phyloP scores from a whole-genome alignment of 2,329 filamentous ascomycete genomes.

The Epichloe coenophiala region DNA sequence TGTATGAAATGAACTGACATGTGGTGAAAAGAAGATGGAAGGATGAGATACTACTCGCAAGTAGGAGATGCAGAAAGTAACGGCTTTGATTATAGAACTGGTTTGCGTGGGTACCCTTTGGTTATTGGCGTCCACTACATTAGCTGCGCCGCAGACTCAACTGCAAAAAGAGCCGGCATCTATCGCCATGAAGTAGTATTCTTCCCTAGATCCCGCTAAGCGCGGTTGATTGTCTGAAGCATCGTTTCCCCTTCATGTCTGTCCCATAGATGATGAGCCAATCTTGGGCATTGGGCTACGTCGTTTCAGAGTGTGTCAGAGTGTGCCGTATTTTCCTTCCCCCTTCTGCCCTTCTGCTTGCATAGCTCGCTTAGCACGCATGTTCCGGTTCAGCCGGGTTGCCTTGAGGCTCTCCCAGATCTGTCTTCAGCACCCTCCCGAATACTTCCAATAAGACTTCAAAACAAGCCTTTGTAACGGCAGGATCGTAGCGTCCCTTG shows the following conservation, averaged over 20 bases:
- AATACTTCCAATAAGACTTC: conserved; percentile 84
- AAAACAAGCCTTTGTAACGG: conserved; percentile 76
- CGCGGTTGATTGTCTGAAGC: no score
- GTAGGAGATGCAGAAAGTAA: neutral
- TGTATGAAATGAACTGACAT: neutral
- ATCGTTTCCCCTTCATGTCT: no score
- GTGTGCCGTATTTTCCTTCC: no score
- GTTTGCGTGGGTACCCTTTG: neutral
- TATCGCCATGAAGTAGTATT: neutral
- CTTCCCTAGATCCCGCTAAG: neutral
- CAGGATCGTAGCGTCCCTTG: conserved; percentile 88
- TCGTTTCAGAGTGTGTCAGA: no score
- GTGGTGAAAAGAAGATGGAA: neutral
- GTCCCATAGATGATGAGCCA: neutral
- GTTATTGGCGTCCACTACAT: neutral
- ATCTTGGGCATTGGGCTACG: no score
- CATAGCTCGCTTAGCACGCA: conserved; percentile 39
- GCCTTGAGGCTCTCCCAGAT: conserved; percentile 57
- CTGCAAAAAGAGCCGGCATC: neutral
- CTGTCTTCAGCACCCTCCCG: conserved; percentile 60
- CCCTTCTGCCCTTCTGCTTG: no score
- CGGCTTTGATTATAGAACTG: neutral
- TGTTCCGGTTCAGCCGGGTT: conserved; percentile 53
- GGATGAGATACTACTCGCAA: neutral
- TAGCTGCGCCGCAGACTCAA: neutral